Conservation (phyloP, 768 basidiomycete genomes). For the Termitomyces titanicus region DNA sequence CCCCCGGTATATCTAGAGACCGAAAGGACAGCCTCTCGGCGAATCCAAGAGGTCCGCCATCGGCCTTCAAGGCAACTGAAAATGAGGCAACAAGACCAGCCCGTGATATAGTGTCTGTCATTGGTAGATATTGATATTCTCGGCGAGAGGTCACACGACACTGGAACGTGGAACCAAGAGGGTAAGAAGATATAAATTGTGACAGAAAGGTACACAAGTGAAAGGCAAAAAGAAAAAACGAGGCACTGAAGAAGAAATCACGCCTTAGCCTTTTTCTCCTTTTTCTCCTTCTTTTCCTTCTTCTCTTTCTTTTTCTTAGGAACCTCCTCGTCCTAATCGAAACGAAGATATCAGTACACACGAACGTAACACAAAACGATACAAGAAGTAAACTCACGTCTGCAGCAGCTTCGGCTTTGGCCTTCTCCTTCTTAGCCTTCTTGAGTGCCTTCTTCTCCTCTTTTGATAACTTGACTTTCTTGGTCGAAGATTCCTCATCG, state of each 20-base stretch:
- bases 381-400: slow-evolving; percentile 29
- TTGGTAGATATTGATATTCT: background rate
- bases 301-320: slow-evolving; percentile 50
- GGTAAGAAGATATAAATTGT: background rate
- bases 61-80: too few species aligned
- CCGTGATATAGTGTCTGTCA: background rate
- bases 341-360: slow-evolving; percentile 2
- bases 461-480: slow-evolving; percentile 77
- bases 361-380: background rate
- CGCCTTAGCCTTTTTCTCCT: slow-evolving; percentile 31
- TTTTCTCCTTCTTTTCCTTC: slow-evolving; percentile 36
- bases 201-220: slow-evolving; percentile 5
- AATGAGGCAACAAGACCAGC: background rate
- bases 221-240: slow-evolving; percentile 10
- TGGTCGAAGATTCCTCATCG: slow-evolving; percentile 49
- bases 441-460: slow-evolving; percentile 86
- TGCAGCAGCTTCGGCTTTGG: slow-evolving; percentile 45
- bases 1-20: background rate
- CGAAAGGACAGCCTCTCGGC: background rate
- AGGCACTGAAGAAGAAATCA: slow-evolving; percentile 12
- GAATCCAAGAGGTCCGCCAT: background rate
- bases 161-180: background rate
- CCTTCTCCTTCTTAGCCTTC: slow-evolving; percentile 68
- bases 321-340: slow-evolving; percentile 14
- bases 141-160: background rate